phyloP scores from a whole-genome alignment of 345 rosid species.

The Triadica sebifera region DNA sequence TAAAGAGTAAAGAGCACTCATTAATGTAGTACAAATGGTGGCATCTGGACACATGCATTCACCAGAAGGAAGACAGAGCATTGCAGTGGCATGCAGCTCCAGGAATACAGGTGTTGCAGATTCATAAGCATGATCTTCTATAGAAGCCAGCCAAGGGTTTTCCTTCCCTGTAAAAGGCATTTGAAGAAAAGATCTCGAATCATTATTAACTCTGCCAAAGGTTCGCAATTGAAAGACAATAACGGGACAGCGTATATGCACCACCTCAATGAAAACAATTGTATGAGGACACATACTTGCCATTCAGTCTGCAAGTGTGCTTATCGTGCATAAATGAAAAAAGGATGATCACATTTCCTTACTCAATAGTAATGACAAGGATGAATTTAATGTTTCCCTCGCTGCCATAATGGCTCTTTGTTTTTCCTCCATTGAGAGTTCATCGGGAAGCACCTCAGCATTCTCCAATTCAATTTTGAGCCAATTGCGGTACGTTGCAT shows the following conservation, averaged over 20 bases:
- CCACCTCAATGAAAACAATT: constrained; percentile 2
- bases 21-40: constrained; percentile 72
- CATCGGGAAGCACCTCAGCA: constrained; percentile 60
- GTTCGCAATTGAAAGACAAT: neutral
- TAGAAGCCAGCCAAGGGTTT: constrained; percentile 66
- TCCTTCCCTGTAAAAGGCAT: constrained; percentile 51
- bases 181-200: neutral
- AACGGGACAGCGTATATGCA: neutral
- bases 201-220: constrained; percentile 2
- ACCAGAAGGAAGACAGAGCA: constrained; percentile 93
- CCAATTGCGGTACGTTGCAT: constrained; percentile 94
- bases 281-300: neutral
- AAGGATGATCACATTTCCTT: constrained; percentile 30
- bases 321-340: constrained; percentile 4
- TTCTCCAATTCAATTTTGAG: constrained; percentile 75
- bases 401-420: constrained; percentile 63
- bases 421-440: constrained; percentile 76
- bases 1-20: constrained; percentile 91
- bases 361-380: constrained; percentile 64
- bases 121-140: constrained; percentile 53
- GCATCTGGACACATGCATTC: constrained; percentile 92
- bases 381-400: constrained; percentile 59
- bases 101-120: constrained; percentile 56
- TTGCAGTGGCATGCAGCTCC: constrained; percentile 83
- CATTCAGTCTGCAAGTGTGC: neutral